Evolutionary conservation across 768 basidiomycete genomes (phyloP), one percentile per base, ranked within the genome.

Genomic region (Suillus cothurnatus): DNA sequence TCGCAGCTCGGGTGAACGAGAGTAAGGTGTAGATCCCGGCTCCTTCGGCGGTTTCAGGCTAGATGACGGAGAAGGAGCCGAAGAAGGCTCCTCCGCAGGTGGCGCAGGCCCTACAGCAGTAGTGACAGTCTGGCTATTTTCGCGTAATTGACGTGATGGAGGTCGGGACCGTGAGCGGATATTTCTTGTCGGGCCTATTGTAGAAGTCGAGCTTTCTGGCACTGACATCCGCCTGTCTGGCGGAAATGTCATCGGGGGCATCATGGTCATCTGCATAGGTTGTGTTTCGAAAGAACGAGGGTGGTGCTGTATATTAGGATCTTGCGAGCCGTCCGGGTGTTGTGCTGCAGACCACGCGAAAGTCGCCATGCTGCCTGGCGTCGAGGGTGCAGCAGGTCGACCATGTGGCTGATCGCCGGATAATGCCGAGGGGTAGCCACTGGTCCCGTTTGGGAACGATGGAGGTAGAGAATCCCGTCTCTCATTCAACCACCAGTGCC

Each of bases 1-100:
- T 61, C 96, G 86, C 50, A 99, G 82, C 76, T 99, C 97, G 9
- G 97, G 97, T 0, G 93, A 95, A 65, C 97, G 91, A 62, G 95
- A 95, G 77, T 98, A 99, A 6, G 96, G 96, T 15, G 94, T 93
- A 41, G 83, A 70, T 64, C 85, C 75, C 34, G 80, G 67, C 53
- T 86, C 88, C 74, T 85, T 87, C 66, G 70, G 58, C 57, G 62
- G 69, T 68, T 84, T 86, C 5, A 65, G 38, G 50, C 71, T 65
- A 19, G 76, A 77, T 62, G 76, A 71, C 26, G 76, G 76, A 32
- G 79, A 75, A 50, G 79, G 77, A 32, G 77, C 73, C 28, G 79
- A 73, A 36, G 76, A 75, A 12, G 77, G 68, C 67, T 86, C 85
- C 65, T 87, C 87, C 49, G 69, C 43, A 5, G 61, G 61, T 34